Percentiles rank a stretch among this genome's conserved stretches.
These are phyloP conservation scores for Castanea crenata DNA, from an alignment of 306 rosid genomes.

Conservation along the genomic window DNA sequence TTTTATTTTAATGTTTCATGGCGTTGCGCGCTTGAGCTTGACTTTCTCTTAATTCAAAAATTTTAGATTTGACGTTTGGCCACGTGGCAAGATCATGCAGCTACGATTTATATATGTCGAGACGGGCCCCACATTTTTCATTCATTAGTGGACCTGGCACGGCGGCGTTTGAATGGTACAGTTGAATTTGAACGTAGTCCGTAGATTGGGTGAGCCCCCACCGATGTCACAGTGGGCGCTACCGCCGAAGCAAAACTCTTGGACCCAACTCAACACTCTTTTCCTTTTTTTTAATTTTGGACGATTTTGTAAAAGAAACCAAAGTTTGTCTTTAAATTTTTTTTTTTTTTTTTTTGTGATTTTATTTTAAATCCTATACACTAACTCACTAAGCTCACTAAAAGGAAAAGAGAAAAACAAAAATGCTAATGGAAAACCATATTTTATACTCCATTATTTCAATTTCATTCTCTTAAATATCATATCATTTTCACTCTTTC, in stretches of 20 bases:
- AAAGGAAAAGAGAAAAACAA: too few species aligned
- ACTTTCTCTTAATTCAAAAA: conserved; percentile 57
- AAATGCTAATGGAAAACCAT: too few species aligned
- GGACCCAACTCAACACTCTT: not conserved
- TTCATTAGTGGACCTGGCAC: not conserved
- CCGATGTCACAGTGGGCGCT: not conserved
- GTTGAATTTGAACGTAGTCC: too few species aligned
- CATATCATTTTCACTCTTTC: too few species aligned
- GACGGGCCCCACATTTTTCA: not conserved
- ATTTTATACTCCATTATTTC: too few species aligned
- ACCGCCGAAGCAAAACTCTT: not conserved
- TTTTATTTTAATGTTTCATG: too few species aligned
- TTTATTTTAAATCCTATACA: too few species aligned
- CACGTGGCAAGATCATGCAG: conserved; percentile 30
- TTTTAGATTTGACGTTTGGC: conserved; percentile 9
- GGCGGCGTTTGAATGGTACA: conserved; percentile 24
- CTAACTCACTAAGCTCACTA: too few species aligned
- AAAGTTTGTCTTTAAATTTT: too few species aligned
- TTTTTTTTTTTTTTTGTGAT: too few species aligned
- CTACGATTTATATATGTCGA: not conserved
- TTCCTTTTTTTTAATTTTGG: not conserved
- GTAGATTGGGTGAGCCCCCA: not conserved
- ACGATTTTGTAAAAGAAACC: not conserved
- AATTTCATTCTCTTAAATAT: too few species aligned
- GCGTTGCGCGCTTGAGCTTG: conserved; percentile 97